phyloP scores from a whole-genome alignment of 2,329 filamentous ascomycete genomes.

The Neonectria coccinea region DNA sequence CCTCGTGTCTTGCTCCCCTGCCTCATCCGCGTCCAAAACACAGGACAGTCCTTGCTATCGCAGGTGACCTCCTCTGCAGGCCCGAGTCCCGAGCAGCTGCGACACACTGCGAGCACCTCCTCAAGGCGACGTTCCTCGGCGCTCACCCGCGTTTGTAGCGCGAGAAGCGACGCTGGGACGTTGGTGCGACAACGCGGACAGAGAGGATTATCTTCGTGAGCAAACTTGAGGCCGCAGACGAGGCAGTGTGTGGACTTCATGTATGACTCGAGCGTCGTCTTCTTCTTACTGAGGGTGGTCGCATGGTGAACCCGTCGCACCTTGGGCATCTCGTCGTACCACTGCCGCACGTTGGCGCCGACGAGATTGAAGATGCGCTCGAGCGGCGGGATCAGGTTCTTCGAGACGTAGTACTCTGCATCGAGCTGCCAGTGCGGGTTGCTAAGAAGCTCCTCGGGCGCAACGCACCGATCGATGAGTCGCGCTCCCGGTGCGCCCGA shows the following conservation, averaged over 20 bases:
- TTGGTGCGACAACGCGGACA: constrained; percentile 69
- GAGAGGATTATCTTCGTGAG: constrained; percentile 54
- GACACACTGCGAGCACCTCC: constrained; percentile 79
- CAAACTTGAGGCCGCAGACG: constrained; percentile 67
- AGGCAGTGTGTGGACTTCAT: constrained; percentile 84
- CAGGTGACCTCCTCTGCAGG: constrained; percentile 84
- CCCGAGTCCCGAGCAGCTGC: constrained; percentile 80
- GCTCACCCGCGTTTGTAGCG: constrained; percentile 71
- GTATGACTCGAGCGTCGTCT: constrained; percentile 92
- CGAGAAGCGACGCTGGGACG: constrained; percentile 70
- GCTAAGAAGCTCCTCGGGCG: constrained; percentile 83
- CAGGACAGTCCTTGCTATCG: constrained; percentile 91
- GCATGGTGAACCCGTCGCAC: constrained; percentile 73
- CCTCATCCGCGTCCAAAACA: constrained; percentile 84
- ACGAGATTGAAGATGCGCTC: constrained; percentile 98
- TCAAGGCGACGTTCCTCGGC: constrained; percentile 71
- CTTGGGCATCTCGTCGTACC: constrained; percentile 98
- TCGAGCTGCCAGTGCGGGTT: constrained; percentile 86
- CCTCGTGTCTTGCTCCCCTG: constrained; percentile 63
- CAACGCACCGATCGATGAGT: constrained; percentile 89
- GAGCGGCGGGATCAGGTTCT: constrained; percentile 93
- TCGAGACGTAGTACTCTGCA: constrained; percentile 95
- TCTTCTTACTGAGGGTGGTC: constrained; percentile 53
- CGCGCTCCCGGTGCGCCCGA: constrained; percentile 87
- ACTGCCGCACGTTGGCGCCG: constrained; percentile 87